Evolutionary conservation across 179 eudicot species (phyloP).

Genomic region (Beta lomatogona): DNA sequence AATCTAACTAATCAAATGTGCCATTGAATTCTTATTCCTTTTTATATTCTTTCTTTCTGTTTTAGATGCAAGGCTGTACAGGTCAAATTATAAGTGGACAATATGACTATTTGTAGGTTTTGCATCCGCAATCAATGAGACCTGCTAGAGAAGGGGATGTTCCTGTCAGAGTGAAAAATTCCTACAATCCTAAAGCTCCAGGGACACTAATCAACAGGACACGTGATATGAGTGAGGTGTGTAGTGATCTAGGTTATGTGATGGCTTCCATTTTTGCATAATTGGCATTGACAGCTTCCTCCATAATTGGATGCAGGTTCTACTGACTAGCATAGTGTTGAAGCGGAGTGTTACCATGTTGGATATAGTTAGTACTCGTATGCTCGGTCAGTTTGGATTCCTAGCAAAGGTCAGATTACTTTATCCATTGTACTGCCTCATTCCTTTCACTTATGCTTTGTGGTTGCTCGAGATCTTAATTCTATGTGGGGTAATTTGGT

Average conservation of each 20-base stretch:
- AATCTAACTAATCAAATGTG: not conserved
- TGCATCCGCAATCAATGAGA: slow-evolving; percentile 98
- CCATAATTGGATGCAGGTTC: slow-evolving; percentile 51
- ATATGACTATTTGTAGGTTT: slow-evolving; percentile 47
- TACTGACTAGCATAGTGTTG: slow-evolving; percentile 91
- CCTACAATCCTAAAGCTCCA: slow-evolving; percentile 92
- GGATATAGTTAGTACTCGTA: slow-evolving; percentile 93
- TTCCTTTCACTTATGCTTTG: not conserved
- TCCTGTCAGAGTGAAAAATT: slow-evolving; percentile 95
- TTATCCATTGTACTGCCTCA: not conserved
- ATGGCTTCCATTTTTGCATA: slow-evolving; percentile 16
- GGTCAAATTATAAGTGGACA: not conserved
- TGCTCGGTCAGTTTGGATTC: slow-evolving; percentile 97
- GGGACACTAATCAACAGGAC: slow-evolving; percentile 77
- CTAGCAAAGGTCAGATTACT: slow-evolving; percentile 71
- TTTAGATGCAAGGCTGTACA: not conserved
- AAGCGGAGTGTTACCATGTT: slow-evolving; percentile 95
- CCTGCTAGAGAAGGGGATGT: slow-evolving; percentile 95
- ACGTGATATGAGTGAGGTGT: slow-evolving; percentile 89
- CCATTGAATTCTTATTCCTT: not conserved
- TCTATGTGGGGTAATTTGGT: not conserved
- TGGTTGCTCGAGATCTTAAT: not conserved
- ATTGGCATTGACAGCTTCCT: slow-evolving; percentile 5
- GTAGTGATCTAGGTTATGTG: slow-evolving; percentile 20
- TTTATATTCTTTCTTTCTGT: not conserved